These are phyloP conservation scores for Ustulina deusta DNA, from an alignment of 2,329 filamentous ascomycete genomes.

Conservation along the genomic window DNA sequence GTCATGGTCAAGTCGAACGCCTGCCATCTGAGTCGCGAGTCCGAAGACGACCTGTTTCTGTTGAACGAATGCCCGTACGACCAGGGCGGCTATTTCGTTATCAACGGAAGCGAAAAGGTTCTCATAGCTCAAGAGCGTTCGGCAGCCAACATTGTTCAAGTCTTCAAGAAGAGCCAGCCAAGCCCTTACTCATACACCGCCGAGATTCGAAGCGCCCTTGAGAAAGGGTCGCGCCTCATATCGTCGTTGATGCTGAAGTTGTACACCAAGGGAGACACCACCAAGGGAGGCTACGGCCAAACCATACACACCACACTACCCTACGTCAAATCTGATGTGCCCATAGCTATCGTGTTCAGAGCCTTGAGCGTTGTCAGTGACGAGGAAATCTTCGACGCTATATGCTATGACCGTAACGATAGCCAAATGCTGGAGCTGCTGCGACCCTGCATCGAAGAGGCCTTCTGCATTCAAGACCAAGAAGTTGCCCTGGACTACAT, in stretches of 20 bases:
- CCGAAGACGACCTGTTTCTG: constrained; percentile 86
- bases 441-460: constrained; percentile 96
- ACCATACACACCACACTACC: constrained; percentile 92
- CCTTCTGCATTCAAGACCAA: constrained; percentile 94
- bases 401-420: constrained; percentile 95
- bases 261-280: constrained; percentile 83
- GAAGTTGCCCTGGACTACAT: constrained; percentile 96
- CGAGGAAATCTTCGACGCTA: constrained; percentile 97
- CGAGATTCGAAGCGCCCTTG: constrained; percentile 94
- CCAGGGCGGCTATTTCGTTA: constrained; percentile 98
- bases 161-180: constrained; percentile 97
- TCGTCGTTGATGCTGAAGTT: constrained; percentile 93
- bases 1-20: constrained; percentile 99
- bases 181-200: constrained; percentile 93
- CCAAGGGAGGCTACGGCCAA: constrained; percentile 84
- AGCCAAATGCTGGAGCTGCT: constrained; percentile 98
- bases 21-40: constrained; percentile 86
- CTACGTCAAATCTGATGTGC: constrained; percentile 93
- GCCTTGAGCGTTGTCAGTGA: constrained; percentile 96
- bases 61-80: constrained; percentile 98
- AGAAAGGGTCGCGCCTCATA: constrained; percentile 94
- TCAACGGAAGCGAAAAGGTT: constrained; percentile 99
- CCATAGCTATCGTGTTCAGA: constrained; percentile 94
- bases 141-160: constrained; percentile 97
- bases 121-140: constrained; percentile 97